Evolutionary conservation across 2,329 filamentous ascomycete genomes (phyloP).

Genomic region (Ophiocordyceps polyrhachis-furcata): DNA sequence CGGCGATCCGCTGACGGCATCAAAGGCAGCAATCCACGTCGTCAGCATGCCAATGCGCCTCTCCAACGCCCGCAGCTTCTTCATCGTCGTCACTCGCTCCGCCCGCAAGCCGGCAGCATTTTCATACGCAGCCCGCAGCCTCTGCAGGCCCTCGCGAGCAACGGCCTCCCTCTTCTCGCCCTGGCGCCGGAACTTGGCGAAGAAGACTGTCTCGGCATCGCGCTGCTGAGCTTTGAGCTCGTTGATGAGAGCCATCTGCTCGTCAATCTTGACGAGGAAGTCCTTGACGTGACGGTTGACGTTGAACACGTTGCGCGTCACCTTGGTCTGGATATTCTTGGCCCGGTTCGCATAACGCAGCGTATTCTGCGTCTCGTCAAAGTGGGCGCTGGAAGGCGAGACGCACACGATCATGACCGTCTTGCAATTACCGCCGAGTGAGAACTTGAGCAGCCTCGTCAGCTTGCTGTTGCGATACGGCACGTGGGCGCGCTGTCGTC

Average conservation of each 20-base stretch:
- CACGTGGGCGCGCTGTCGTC: slow-evolving; percentile 78
- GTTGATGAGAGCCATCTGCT: slow-evolving; percentile 93
- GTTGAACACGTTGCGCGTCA: slow-evolving; percentile 97
- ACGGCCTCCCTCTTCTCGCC: slow-evolving; percentile 64
- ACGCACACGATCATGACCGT: slow-evolving; percentile 99
- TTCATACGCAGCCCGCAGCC: slow-evolving; percentile 70
- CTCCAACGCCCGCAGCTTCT: slow-evolving; percentile 66
- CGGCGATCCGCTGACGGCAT: slow-evolving; percentile 47
- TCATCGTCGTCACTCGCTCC: slow-evolving; percentile 63
- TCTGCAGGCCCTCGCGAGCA: slow-evolving; percentile 57
- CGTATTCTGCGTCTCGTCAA: slow-evolving; percentile 96
- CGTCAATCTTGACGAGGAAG: slow-evolving; percentile 97
- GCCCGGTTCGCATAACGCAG: slow-evolving; percentile 91
- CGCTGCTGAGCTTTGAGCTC: slow-evolving; percentile 87
- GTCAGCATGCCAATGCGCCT: slow-evolving; percentile 72
- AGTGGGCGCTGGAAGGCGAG: slow-evolving; percentile 88
- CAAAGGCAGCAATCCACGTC: slow-evolving; percentile 85
- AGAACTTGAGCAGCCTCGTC: slow-evolving; percentile 89
- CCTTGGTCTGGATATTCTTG: slow-evolving; percentile 99
- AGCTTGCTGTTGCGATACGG: slow-evolving; percentile 97
- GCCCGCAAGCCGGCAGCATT: slow-evolving; percentile 59
- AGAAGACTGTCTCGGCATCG: slow-evolving; percentile 64
- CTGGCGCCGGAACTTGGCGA: slow-evolving; percentile 80
- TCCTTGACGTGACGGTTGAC: slow-evolving; percentile 98
- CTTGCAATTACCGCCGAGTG: slow-evolving; percentile 91